Base-by-base conservation (phyloP, 2,329 filamentous ascomycete genomes). In the Apiospora kogelbergensis region DNA sequence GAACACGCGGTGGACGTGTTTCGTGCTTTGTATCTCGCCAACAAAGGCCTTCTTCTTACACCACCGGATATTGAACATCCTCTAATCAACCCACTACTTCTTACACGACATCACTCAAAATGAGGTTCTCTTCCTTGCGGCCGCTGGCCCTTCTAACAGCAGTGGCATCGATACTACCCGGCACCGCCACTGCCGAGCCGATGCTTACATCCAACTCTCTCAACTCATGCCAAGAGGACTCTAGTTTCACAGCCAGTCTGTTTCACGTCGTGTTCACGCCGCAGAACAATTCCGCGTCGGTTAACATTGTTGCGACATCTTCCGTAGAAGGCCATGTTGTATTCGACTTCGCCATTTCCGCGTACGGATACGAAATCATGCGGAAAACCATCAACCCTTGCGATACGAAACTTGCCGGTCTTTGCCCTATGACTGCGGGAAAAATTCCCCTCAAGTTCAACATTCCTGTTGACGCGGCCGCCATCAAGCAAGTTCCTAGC, bases 351-450 rank as follows among this genome's bases (percentile, higher is more conserved):
- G 81, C 89, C 70, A 87, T 97, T 74, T 88, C 90, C 70, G 95
- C 93, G 66, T 98, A 98, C 78, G 95, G 95, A 67, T 94, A 92
- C 80, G 84, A 88, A 44, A 89, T 93, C 73, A 81, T 95, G 74
- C 87, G 86, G 71, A 82, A 88, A 73, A 88, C 83, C 5, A 80
- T 98, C 73, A 84, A 97, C 77, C 95, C 95, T 63, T 98, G 95
- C 84, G 82, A 87, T 37, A 83, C 85, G 69, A 85, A 88, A 72
- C 84, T 97, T 71, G 81, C 85, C 70, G 93, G 94, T 79, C 87
- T 98, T 76, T 98, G 95, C 81, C 95, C 95, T 69, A 97, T 98
- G 94, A 92, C 89, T 72, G 89, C 93, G 10, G 94, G 94, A 73
- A 91, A 92, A 75, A 91, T 97, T 77, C 88, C 91, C 68, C 87